phyloP scores from a whole-genome alignment of 441 rosid species.

The Iberis amara region DNA sequence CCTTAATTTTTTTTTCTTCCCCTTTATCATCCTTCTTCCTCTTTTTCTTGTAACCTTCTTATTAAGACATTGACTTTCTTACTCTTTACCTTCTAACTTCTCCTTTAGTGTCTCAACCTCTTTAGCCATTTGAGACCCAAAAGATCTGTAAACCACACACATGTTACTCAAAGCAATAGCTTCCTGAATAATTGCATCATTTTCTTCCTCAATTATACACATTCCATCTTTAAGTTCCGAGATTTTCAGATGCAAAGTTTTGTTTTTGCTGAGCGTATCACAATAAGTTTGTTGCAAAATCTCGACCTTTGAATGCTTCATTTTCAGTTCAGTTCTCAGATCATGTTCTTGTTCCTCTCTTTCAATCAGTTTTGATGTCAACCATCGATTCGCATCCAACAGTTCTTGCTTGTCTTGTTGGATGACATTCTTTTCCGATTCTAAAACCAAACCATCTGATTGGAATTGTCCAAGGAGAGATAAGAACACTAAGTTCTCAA shows the following conservation, averaged over 20 bases:
- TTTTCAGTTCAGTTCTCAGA: conserved; percentile 41
- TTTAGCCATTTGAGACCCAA: conserved; percentile 53
- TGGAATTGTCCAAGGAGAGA: conserved; percentile 42
- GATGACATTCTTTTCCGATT: conserved; percentile 34
- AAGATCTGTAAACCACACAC: conserved; percentile 50
- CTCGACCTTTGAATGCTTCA: conserved; percentile 35
- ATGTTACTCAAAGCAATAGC: conserved; percentile 42
- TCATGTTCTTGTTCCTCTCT: conserved; percentile 45
- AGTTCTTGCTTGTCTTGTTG: conserved; percentile 45
- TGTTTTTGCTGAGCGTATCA: conserved; percentile 42
- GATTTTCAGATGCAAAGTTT: conserved; percentile 41
- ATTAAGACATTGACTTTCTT: conserved; percentile 44
- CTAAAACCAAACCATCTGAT: conserved; percentile 39
- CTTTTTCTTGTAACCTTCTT: conserved; percentile 43
- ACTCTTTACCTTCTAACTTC: conserved; percentile 46
- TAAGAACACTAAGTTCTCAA: conserved; percentile 59
- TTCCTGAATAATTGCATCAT: conserved; percentile 44
- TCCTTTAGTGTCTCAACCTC: conserved; percentile 46
- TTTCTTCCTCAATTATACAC: conserved; percentile 56
- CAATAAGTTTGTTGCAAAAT: conserved; percentile 50
- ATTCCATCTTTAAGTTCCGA: conserved; percentile 46
- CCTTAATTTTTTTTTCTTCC: no score
- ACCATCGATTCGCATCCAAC: conserved; percentile 47
- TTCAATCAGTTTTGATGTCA: conserved; percentile 42
- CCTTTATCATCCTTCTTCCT: no score